Evolutionary conservation across 2,329 filamentous ascomycete species (phyloP), one percentile per base, ranked within the genome.

Genomic region (Fragosphaeria purpurea): DNA sequence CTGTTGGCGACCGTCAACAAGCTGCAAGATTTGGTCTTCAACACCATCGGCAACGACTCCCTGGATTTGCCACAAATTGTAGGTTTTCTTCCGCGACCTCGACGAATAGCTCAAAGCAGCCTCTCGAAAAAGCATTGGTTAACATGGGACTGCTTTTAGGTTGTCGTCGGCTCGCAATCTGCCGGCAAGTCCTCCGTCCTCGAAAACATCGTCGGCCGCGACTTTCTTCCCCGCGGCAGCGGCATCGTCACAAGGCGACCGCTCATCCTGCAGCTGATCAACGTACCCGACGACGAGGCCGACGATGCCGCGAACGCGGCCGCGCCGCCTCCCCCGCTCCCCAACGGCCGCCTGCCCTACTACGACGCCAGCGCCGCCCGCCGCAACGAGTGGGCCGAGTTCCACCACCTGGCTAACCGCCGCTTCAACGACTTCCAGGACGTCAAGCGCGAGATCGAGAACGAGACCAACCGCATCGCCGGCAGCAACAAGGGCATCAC

Each of bases 391-490:
- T 97, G 93, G 90, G 91, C 86, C 56, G 93, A 98, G 68, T 98
- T 98, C 70, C 76, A 98, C 57, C 93, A 98, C 69, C 87, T 98
- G 57, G 91, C 93, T 22, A 93, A 90, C 61, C 88, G 97, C 71
- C 97, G 97, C 71, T 97, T 95, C 74, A 83, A 83, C 71, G 93
- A 98, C 72, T 98, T 98, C 74, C 87, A 89, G 75, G 95, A 96
- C 76, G 95, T 98, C 63, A 82, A 93, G 61, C 93, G 97, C 52
- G 93, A 98, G 73, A 98, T 98, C 66, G 86, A 91, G 59, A 84
- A 88, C 62, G 93, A 98, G 73, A 98, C 93, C 42, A 90, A 96
- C 64, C 83, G 86, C 60, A 97, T 98, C 75, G 95, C 95, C 59
- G 93, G 93, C 58, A 84, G 84, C 66, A 98, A 98, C 75, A 87